Percentiles rank a stretch among this genome's conserved stretches.
phyloP scores from a whole-genome alignment of 768 basidiomycete species.

The Psilocybe azurescens region DNA sequence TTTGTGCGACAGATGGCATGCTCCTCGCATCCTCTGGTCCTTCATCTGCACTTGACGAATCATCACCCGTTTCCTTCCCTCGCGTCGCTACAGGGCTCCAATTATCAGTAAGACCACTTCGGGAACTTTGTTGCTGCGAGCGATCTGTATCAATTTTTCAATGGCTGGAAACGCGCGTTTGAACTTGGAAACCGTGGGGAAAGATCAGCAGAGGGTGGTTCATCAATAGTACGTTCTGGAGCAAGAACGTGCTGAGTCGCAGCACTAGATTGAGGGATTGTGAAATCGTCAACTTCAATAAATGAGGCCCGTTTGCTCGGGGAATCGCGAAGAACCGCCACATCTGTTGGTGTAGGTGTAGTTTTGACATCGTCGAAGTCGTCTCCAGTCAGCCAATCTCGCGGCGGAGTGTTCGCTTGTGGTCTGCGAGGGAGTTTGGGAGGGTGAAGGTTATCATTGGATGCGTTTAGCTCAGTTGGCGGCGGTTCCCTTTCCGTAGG shows the following conservation, averaged over 20 bases:
- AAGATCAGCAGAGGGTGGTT: slow-evolving; percentile 25
- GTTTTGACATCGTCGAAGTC: slow-evolving; percentile 43
- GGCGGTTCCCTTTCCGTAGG: not conserved
- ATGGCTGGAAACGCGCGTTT: slow-evolving; percentile 42
- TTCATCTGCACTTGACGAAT: slow-evolving; percentile 65
- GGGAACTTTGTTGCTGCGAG: slow-evolving; percentile 8
- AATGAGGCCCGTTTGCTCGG: slow-evolving; percentile 76
- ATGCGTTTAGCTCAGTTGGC: not conserved
- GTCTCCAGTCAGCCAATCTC: slow-evolving; percentile 82
- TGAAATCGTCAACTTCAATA: slow-evolving; percentile 52
- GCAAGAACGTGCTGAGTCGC: slow-evolving; percentile 40
- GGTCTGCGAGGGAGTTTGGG: slow-evolving; percentile 11
- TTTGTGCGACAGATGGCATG: slow-evolving; percentile 29
- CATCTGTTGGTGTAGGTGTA: slow-evolving; percentile 28
- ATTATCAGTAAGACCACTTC: slow-evolving; percentile 44
- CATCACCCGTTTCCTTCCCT: slow-evolving; percentile 30
- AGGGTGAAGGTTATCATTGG: slow-evolving; percentile 9
- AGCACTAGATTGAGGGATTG: slow-evolving; percentile 41
- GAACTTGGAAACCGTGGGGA: slow-evolving; percentile 45
- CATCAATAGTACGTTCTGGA: slow-evolving; percentile 21
- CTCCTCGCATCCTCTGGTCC: slow-evolving; percentile 53
- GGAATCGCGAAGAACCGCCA: slow-evolving; percentile 67
- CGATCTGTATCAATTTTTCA: slow-evolving; percentile 30
- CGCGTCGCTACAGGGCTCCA: slow-evolving; percentile 48
- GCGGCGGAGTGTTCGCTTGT: slow-evolving; percentile 28